Evolutionary conservation across 306 rosid genomes (phyloP).

Genomic region (Morella rubra): DNA sequence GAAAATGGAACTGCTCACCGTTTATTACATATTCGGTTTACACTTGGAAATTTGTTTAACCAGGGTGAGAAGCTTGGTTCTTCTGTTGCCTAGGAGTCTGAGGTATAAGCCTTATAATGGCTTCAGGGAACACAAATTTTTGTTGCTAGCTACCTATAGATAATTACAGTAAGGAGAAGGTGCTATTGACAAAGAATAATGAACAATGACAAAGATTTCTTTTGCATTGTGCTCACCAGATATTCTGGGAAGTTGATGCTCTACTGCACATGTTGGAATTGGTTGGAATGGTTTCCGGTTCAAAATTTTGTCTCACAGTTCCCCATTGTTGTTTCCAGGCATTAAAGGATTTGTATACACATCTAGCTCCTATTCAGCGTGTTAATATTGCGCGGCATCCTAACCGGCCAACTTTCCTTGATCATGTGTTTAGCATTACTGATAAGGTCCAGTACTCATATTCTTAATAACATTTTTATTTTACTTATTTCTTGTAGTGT

Average conservation of each 20-base stretch:
- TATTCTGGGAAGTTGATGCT: conserved; percentile 5
- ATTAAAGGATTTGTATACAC: conserved; percentile 60
- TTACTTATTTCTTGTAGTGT: conserved; percentile 27
- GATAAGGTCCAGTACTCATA: conserved; percentile 58
- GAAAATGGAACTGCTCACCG: neutral
- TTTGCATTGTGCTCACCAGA: neutral
- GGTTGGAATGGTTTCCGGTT: conserved; percentile 7
- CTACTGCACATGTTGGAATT: conserved; percentile 5
- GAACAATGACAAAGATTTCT: neutral
- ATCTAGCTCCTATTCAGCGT: conserved; percentile 81
- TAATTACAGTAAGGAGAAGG: neutral
- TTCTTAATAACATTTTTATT: conserved; percentile 3
- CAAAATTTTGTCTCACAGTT: conserved; percentile 11
- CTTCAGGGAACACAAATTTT: no score
- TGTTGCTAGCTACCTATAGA: neutral
- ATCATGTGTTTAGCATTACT: conserved; percentile 84
- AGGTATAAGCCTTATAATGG: neutral
- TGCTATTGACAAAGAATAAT: neutral
- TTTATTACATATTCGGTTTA: neutral
- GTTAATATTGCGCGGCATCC: conserved; percentile 90
- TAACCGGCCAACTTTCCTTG: conserved; percentile 95
- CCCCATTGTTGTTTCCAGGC: conserved; percentile 57
- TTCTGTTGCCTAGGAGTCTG: neutral
- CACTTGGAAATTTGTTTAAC: neutral
- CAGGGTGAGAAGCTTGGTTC: neutral